Conservation (phyloP, 148 eudicot species). For the Hydrangea macrophylla region DNA sequence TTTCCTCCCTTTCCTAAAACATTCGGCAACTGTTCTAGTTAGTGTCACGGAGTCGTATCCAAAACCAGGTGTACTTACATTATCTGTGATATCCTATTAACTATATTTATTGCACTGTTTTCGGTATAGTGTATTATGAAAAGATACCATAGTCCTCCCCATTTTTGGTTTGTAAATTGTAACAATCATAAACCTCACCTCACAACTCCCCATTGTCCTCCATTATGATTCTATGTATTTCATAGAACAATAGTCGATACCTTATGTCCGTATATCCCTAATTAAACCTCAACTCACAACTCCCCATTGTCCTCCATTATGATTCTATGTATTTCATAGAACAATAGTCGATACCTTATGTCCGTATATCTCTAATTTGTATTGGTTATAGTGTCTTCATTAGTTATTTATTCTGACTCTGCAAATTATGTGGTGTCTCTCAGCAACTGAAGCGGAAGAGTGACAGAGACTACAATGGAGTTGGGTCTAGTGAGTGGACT, state of each 20-base stretch:
- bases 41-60: not conserved
- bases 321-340: slow-evolving; percentile 1
- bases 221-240: not conserved
- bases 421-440: slow-evolving; percentile 15
- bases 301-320: not conserved
- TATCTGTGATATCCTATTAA: not conserved
- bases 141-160: no score
- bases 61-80: not conserved
- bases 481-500: slow-evolving; percentile 48
- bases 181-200: not conserved
- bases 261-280: not conserved
- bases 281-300: not conserved
- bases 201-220: not conserved
- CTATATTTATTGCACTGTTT: not conserved
- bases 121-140: not conserved
- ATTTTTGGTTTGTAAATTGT: no score
- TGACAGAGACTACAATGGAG: slow-evolving; percentile 39
- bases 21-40: not conserved
- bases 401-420: slow-evolving; percentile 10
- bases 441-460: slow-evolving; percentile 74
- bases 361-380: not conserved
- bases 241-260: not conserved
- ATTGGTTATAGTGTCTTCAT: not conserved
- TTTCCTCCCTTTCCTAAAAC: not conserved
- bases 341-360: not conserved